Base-by-base conservation (phyloP, 2,329 filamentous ascomycete genomes). In the Aspergillus spinulosporus region DNA sequence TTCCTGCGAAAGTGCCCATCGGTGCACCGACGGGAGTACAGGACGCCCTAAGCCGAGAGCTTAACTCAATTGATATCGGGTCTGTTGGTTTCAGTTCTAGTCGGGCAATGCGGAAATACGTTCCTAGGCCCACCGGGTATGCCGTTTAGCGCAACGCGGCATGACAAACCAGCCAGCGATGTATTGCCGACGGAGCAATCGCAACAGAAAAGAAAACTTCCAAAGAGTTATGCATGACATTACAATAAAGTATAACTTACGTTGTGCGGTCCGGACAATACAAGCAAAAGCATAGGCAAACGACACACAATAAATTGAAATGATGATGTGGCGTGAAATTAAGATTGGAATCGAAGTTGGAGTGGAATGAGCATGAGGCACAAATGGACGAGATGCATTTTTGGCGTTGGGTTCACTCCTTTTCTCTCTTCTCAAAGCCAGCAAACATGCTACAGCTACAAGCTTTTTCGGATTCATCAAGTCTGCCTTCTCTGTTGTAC, bases 41-140 rank as follows among this genome's bases (percentile, higher is more conserved):
- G 73, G 78, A 76, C 58, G 81, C 83, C 4, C 69, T 87, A 47
- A 84, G 82, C 50, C 73, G 83, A 34, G 84, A 87, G 68, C 73
- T 87, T 62, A 80, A 74, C 57, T 73, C 71, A 5, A 80, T 81
- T 59, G 78, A 81, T 57, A 79, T 81, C 54, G 78, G 78, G 6
- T 67, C 68, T 12, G 64, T 67, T 6, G 68, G 64, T 2, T 70
- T 68, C 48, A 74, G 66, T 14, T 46, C 49, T 26, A 60, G 63
- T n/a, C 66, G 71, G 5, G 63, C 64, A 3, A 62, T 68, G 47
- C 66, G 70, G 12, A 71, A 66, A 59, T 73, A 72, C 45, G 65
- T 67, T 4, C 67, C 71, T 14, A 61, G 65, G 29, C 59, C 65
- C 1, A 59, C 68, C 26, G 69, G 68, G 5, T 71, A 70, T 57